These are phyloP conservation scores for Apiotrichum domesticum DNA, from an alignment of 1,284 basidiomycete species.

Conservation along the genomic window DNA sequence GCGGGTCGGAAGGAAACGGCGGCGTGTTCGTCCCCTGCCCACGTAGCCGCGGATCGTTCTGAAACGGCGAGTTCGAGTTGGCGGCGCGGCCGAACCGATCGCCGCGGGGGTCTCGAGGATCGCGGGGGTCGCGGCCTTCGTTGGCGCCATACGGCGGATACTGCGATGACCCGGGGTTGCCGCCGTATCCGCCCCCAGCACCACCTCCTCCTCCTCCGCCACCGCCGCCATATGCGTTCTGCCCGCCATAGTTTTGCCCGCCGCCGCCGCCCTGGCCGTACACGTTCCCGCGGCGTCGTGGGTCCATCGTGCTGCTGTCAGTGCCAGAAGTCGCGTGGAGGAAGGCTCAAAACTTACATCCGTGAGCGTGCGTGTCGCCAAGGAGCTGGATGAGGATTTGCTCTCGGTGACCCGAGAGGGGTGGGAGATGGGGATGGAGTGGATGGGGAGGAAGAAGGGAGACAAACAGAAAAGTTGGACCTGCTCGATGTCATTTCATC, in stretches of 20 bases:
- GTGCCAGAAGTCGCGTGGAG: too few relatives aligned
- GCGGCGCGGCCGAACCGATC: neutral
- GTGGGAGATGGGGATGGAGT: too few relatives aligned
- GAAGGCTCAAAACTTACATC: too few relatives aligned
- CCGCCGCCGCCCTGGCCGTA: neutral
- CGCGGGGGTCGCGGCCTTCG: neutral
- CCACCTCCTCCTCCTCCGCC: neutral
- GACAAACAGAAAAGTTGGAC: too few relatives aligned
- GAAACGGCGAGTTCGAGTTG: too few relatives aligned
- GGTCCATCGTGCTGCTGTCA: constrained; percentile 1
- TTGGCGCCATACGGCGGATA: neutral
- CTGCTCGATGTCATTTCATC: too few relatives aligned
- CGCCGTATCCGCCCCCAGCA: neutral
- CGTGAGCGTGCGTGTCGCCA: too few relatives aligned
- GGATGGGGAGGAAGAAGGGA: too few relatives aligned
- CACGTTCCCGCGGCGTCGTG: constrained; percentile 9
- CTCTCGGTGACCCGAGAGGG: too few relatives aligned
- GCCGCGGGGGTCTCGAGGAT: too few relatives aligned
- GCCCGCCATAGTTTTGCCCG: neutral
- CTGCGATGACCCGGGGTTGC: neutral
- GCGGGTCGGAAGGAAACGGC: constrained; percentile 1
- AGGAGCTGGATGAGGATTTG: too few relatives aligned
- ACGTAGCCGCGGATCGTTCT: constrained; percentile 1
- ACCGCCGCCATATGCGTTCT: neutral
- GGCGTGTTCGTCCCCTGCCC: constrained; percentile 1